A percentile compares a stretch with the other conserved stretches of the same genome.
phyloP scores from a whole-genome alignment of 805 yeast genomes.

The Kregervanrija delftensis region DNA sequence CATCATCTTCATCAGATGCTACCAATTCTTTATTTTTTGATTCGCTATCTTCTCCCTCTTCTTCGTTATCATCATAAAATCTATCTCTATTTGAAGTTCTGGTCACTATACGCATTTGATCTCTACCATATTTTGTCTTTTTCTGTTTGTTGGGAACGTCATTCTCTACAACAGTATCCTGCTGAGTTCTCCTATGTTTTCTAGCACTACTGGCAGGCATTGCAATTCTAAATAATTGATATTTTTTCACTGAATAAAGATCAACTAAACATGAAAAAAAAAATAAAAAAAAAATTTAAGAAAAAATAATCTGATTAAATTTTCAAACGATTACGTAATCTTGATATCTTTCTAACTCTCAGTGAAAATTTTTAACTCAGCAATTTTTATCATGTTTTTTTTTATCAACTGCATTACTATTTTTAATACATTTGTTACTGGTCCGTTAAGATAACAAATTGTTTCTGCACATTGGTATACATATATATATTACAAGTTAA shows the following conservation, averaged over 20 bases:
- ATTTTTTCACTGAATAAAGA: not conserved
- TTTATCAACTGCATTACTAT: too few species aligned
- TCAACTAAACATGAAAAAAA: not conserved
- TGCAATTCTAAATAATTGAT: too few species aligned
- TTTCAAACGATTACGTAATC: too few species aligned
- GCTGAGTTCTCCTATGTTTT: constrained; percentile 11
- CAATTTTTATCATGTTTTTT: too few species aligned
- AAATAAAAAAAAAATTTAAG: not conserved
- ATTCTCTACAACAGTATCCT: too few species aligned
- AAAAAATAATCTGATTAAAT: not conserved
- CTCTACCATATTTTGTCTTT: constrained; percentile 45
- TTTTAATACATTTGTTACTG: too few species aligned
- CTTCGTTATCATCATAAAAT: constrained; percentile 25
- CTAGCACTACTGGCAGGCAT: constrained; percentile 17
- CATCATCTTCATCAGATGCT: constrained; percentile 12
- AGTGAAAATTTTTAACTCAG: too few species aligned
- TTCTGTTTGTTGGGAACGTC: constrained; percentile 6
- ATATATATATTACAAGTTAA: too few species aligned
- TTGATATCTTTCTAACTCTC: too few species aligned
- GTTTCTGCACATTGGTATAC: too few species aligned
- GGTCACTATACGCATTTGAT: constrained; percentile 51
- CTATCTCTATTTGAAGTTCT: constrained; percentile 37
- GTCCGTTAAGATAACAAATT: too few species aligned
- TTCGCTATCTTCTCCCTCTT: constrained; percentile 21
- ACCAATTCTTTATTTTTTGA: constrained; percentile 13